Conservation (phyloP, 345 rosid genomes). For the Eucalyptus brandiana region DNA sequence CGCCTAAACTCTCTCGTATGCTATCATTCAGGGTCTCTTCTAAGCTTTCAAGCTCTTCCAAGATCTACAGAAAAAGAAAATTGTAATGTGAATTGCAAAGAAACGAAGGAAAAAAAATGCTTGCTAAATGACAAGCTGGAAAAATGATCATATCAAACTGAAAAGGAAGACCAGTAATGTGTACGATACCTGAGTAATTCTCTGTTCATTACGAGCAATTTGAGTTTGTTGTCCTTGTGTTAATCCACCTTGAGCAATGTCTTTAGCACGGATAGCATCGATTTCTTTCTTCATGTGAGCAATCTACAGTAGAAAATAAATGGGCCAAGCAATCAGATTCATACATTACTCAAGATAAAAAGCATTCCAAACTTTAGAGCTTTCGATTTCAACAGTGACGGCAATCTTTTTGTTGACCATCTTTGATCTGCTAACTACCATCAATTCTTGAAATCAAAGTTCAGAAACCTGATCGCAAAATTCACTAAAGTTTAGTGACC, state of each 20-base stretch:
- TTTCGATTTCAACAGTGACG: neutral
- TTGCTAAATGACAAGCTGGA: neutral
- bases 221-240: conserved; percentile 99
- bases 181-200: conserved; percentile 58
- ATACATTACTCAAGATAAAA: neutral
- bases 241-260: conserved; percentile 91
- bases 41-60: conserved; percentile 94
- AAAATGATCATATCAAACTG: neutral
- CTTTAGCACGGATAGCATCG: conserved; percentile 91
- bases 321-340: neutral
- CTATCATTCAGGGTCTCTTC: conserved; percentile 95
- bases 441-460: neutral
- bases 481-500: neutral
- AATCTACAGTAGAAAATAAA: conserved; percentile 27
- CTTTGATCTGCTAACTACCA: neutral
- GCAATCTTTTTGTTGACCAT: neutral
- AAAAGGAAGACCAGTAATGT: neutral
- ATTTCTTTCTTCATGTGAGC: conserved; percentile 96
- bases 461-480: neutral
- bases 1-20: conserved; percentile 88
- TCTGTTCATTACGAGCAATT: conserved; percentile 96
- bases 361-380: neutral
- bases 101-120: neutral
- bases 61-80: conserved; percentile 25
- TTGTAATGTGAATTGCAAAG: neutral